Evolutionary conservation across 306 rosid species (phyloP).

Genomic region (Trifolium repens): DNA sequence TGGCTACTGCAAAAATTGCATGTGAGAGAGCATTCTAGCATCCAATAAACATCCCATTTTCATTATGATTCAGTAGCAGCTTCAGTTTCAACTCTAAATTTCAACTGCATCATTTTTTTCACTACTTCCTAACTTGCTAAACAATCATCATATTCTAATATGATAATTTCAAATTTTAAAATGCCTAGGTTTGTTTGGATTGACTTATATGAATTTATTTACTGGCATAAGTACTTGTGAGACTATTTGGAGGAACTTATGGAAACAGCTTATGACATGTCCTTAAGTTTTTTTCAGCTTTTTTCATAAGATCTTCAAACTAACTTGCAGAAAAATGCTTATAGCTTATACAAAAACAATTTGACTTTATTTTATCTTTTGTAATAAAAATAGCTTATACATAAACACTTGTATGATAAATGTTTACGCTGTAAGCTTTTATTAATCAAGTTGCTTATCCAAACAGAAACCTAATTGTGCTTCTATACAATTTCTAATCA

Average conservation of each 20-base stretch:
- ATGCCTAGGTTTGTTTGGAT: too few relatives aligned
- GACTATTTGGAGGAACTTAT: neutral
- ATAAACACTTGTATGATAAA: neutral
- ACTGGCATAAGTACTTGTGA: neutral
- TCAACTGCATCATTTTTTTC: too few relatives aligned
- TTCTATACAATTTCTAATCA: conserved; percentile 1
- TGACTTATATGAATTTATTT: too few relatives aligned
- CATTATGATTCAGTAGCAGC: neutral
- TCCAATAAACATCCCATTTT: conserved; percentile 7
- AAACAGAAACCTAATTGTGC: neutral
- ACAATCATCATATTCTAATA: neutral
- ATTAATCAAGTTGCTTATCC: too few relatives aligned
- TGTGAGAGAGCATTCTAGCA: neutral
- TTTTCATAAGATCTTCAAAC: neutral
- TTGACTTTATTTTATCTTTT: neutral
- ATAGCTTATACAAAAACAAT: neutral
- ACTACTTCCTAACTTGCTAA: neutral
- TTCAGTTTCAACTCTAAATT: neutral
- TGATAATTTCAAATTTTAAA: neutral
- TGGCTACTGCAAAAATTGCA: conserved; percentile 52
- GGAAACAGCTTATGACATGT: neutral
- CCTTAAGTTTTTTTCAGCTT: neutral
- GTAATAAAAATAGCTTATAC: neutral
- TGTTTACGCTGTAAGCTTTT: too few relatives aligned
- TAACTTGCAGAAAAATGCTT: neutral